Conservation (phyloP, 202 grass and related monocot genomes). For the Hordeum pubiflorum region DNA sequence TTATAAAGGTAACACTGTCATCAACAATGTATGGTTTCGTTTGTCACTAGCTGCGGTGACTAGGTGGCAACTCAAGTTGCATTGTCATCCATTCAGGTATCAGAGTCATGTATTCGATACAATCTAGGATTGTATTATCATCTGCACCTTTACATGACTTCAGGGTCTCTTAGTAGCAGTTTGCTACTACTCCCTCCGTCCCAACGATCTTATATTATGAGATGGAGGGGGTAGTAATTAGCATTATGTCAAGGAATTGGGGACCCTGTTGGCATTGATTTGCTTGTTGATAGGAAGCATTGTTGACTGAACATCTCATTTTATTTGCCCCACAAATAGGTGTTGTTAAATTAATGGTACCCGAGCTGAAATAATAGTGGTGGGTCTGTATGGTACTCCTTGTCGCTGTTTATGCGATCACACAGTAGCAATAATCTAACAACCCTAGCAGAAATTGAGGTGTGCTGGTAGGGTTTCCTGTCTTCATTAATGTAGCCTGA, state of each 20-base stretch:
- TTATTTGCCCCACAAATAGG: background rate
- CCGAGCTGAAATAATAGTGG: background rate
- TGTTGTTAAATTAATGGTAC: conserved; percentile 10
- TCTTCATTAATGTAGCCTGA: background rate
- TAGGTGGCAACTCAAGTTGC: too few species aligned
- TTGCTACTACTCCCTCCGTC: too few species aligned
- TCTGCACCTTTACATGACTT: background rate
- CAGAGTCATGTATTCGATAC: background rate
- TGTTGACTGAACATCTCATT: background rate
- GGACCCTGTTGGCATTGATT: background rate
- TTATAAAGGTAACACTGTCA: background rate
- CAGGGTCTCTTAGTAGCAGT: background rate
- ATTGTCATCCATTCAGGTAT: background rate
- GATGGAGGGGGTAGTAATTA: background rate
- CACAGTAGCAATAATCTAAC: background rate
- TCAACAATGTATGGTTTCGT: background rate
- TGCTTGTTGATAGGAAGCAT: background rate
- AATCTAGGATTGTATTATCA: background rate
- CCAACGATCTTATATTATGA: too few species aligned
- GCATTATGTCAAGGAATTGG: background rate
- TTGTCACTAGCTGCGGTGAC: background rate
- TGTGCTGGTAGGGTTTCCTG: background rate
- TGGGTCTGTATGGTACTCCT: background rate
- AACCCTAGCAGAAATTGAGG: background rate
- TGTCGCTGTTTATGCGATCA: background rate